These are phyloP conservation scores for Solanum hybrid DNA, from an alignment of 305 asterid species.

Conservation along the genomic window DNA sequence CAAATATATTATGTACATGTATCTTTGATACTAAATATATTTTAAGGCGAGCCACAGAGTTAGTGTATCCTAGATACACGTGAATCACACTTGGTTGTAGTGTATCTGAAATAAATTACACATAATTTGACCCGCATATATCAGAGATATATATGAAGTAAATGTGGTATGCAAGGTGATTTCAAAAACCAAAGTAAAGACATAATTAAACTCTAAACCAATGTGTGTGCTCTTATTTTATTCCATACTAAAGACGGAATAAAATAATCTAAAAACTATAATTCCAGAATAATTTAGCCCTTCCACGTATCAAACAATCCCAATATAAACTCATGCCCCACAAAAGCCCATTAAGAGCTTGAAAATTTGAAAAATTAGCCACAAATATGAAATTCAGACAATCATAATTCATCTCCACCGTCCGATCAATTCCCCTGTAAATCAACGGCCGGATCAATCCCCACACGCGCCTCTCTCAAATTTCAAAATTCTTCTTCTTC, in stretches of 20 bases:
- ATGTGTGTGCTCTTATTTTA: not conserved
- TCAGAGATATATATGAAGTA: not conserved
- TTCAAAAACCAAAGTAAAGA: not conserved
- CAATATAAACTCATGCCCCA: not conserved
- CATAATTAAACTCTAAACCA: not conserved
- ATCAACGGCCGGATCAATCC: not conserved
- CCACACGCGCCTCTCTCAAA: slow-evolving; percentile 1
- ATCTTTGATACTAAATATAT: not conserved
- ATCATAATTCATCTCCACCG: not conserved
- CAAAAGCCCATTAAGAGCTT: not conserved
- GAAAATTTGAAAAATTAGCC: not conserved
- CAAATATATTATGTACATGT: not conserved
- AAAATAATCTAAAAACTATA: not conserved
- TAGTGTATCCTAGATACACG: not conserved
- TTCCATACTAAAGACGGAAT: too few species aligned
- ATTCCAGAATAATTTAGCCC: not conserved
- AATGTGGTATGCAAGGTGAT: not conserved
- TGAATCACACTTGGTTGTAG: not conserved
- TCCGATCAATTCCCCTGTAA: not conserved
- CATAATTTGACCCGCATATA: not conserved
- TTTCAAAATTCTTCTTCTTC: not conserved
- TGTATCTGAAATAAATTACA: not conserved
- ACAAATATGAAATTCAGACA: not conserved
- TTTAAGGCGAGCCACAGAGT: not conserved
- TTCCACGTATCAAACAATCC: not conserved